A percentile compares a stretch with the other conserved stretches of the same genome.
These are phyloP conservation scores for Trematosphaeria pertusa DNA, from an alignment of 2,329 filamentous ascomycete genomes.

Conservation along the genomic window DNA sequence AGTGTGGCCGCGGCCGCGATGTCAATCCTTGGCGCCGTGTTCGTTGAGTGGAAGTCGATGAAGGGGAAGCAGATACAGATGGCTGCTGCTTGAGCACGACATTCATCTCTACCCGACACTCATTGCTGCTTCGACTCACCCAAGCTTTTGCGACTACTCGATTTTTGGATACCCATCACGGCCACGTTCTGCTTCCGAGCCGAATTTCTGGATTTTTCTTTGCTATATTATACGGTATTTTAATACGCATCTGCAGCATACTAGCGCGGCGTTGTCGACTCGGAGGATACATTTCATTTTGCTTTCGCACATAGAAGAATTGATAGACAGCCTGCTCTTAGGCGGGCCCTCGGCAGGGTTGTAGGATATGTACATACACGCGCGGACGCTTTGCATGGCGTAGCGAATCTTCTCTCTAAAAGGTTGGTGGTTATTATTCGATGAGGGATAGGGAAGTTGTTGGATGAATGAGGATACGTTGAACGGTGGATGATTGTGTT, in stretches of 20 bases:
- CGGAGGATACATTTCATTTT: neutral
- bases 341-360: neutral
- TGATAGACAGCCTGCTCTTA: neutral
- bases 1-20: constrained; percentile 62
- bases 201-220: neutral
- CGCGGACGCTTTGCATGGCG: neutral
- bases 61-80: constrained; percentile 62
- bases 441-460: too few relatives aligned
- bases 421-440: too few relatives aligned
- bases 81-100: constrained; percentile 33
- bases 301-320: neutral
- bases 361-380: neutral
- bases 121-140: too few relatives aligned
- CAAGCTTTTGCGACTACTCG: too few relatives aligned
- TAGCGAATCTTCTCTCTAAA: neutral
- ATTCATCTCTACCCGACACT: too few relatives aligned
- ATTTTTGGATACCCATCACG: neutral
- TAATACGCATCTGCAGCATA: neutral
- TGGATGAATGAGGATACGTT: too few relatives aligned
- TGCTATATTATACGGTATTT: neutral
- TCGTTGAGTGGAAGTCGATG: constrained; percentile 71
- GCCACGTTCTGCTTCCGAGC: too few relatives aligned
- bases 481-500: too few relatives aligned
- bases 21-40: constrained; percentile 61
- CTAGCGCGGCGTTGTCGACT: too few relatives aligned